These are phyloP conservation scores for Lentinula aciculospora DNA, from an alignment of 768 basidiomycete genomes.

Conservation along the genomic window DNA sequence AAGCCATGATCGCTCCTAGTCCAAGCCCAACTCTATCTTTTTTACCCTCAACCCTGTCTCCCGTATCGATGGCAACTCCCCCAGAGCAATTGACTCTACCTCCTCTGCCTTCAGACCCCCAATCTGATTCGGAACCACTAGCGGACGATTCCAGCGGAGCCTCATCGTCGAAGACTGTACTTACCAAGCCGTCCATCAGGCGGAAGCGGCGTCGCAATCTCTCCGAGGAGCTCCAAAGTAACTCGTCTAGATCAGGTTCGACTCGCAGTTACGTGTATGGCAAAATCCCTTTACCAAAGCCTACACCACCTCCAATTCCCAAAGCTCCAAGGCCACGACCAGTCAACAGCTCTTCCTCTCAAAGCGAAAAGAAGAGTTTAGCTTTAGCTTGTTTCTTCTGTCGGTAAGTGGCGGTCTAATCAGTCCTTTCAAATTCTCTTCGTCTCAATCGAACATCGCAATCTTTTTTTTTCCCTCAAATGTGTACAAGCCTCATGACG, in stretches of 20 bases:
- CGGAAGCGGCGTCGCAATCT: constrained; percentile 4
- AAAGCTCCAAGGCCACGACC: constrained; percentile 2
- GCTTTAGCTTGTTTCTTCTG: constrained; percentile 35
- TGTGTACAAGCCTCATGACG: neutral
- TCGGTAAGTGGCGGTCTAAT: constrained; percentile 16
- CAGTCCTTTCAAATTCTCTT: neutral
- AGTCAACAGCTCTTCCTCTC: neutral
- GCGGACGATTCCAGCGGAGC: neutral
- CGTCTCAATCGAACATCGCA: neutral
- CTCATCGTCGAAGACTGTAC: neutral
- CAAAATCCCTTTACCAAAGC: constrained; percentile 6
- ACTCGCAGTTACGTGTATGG: constrained; percentile 8
- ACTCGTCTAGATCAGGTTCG: neutral
- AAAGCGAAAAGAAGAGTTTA: constrained; percentile 27
- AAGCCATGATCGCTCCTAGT: neutral
- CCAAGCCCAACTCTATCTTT: neutral
- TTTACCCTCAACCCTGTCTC: constrained; percentile 1
- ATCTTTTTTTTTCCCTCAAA: neutral
- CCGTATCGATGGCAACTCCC: neutral
- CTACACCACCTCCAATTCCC: neutral
- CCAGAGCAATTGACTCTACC: constrained; percentile 1
- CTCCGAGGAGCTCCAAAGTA: neutral
- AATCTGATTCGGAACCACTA: constrained; percentile 4
- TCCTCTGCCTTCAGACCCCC: neutral
- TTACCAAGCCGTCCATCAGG: constrained; percentile 1